phyloP scores from a whole-genome alignment of 169 alveolate species.

The Hepatocystis sp. region DNA sequence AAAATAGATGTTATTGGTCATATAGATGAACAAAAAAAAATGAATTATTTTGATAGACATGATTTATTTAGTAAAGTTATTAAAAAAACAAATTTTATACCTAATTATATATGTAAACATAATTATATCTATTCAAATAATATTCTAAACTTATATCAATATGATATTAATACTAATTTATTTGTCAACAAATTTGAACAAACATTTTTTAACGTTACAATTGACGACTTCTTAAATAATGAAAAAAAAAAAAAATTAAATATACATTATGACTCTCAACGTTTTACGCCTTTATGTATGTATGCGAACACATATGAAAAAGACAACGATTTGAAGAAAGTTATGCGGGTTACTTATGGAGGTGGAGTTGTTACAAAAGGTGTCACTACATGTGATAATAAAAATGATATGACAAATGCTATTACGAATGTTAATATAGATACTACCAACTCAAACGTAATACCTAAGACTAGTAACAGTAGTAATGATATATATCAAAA shows the following conservation, averaged over 20 bases:
- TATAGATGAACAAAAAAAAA: slow-evolving; percentile 59
- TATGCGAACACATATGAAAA: slow-evolving; percentile 33
- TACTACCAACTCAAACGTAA: too few species aligned
- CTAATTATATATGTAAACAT: slow-evolving; percentile 59
- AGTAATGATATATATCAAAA: too few species aligned
- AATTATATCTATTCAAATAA: slow-evolving; percentile 48
- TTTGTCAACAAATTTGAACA: slow-evolving; percentile 34
- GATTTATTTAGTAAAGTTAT: slow-evolving; percentile 59
- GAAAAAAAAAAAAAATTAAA: slow-evolving; percentile 37
- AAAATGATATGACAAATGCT: background rate
- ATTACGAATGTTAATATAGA: background rate
- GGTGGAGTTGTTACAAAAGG: background rate
- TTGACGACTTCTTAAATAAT: slow-evolving; percentile 24
- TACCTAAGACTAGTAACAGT: too few species aligned
- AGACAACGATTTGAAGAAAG: slow-evolving; percentile 42
- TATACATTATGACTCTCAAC: slow-evolving; percentile 15
- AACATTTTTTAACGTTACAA: slow-evolving; percentile 28
- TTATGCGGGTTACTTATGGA: slow-evolving; percentile 46
- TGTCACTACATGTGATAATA: background rate
- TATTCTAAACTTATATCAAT: slow-evolving; percentile 50
- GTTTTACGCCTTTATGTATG: slow-evolving; percentile 20
- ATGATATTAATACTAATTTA: slow-evolving; percentile 59
- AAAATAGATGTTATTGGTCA: slow-evolving; percentile 67
- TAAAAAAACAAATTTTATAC: slow-evolving; percentile 58
- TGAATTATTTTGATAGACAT: slow-evolving; percentile 65